Base-by-base conservation (phyloP, 768 basidiomycete genomes). In the Pleurotus ostreatus region DNA sequence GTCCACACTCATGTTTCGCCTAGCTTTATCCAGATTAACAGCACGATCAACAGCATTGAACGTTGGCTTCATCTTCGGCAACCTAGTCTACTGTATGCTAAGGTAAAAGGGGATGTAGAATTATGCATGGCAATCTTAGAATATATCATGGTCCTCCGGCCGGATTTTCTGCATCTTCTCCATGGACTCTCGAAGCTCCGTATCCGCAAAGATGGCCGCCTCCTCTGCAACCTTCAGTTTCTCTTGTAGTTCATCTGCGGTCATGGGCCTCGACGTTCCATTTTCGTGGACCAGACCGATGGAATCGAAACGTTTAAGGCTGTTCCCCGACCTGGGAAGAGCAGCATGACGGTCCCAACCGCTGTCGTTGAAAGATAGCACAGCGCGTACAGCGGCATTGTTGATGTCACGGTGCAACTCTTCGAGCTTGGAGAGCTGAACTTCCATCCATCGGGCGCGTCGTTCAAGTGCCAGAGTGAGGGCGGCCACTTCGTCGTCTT, bases 401-500 rank as follows among this genome's bases (percentile, higher is more conserved):
- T 94, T 94, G 71, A 94, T 93, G 61, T 94, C 92, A 25, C 89
- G 86, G 62, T 94, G 92, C 34, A 94, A 76, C 64, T 92, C 92
- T 68, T 94, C 92, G 37, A 94, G 75, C 66, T 94, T 93, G 0
- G 89, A 89, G 15, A 94, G 70, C 68, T 93, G 92, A 18, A 92
- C 88, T 70, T 94, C 91, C 89, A 94, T 93, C 90, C 92, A 94
- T 43, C 89, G 79, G 13, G 92, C 92, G n/a, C 92, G 88, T 59
- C 89, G 85, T 66, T 92, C 91, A 45, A 94, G 79, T 6, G 90
- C 91, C 48, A 88, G 73, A 1, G 91, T 94, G 58, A 94, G 73
- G 15, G 88, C 88, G 2, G 87, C 89, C 5, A 94, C 91, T 65
- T 94, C 92, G 63, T 92, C 90, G 59, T 92, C 89, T 62, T 83